Evolutionary conservation across 2,329 filamentous ascomycete genomes (phyloP).

Genomic region (Capronia epimyces): DNA sequence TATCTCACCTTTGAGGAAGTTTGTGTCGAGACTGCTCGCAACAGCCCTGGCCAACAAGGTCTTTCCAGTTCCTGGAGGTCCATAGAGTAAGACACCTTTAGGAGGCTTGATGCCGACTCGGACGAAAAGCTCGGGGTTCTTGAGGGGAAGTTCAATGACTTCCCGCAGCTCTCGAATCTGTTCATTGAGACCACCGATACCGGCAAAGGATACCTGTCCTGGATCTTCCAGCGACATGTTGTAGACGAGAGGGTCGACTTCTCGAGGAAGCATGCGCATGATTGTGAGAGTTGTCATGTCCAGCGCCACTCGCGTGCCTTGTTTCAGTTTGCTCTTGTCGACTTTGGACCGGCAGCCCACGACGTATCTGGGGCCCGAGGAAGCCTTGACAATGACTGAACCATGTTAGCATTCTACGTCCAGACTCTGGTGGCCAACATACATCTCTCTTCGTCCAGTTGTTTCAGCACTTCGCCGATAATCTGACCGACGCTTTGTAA

Average conservation of each 20-base stretch:
- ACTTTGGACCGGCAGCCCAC: slow-evolving; percentile 98
- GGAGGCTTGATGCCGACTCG: slow-evolving; percentile 98
- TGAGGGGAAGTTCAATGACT: slow-evolving; percentile 94
- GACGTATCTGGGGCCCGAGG: slow-evolving; percentile 93
- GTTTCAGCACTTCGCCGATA: slow-evolving; percentile 97
- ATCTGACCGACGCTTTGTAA: slow-evolving; percentile 98
- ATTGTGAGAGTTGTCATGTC: slow-evolving; percentile 99
- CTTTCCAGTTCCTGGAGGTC: slow-evolving; percentile 94
- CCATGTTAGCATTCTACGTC: slow-evolving; percentile 1
- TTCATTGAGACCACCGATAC: slow-evolving; percentile 95
- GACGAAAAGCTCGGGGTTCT: slow-evolving; percentile 96
- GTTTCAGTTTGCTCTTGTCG: slow-evolving; percentile 94
- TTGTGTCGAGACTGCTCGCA: slow-evolving; percentile 92
- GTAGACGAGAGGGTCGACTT: slow-evolving; percentile 97
- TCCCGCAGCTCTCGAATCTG: slow-evolving; percentile 96
- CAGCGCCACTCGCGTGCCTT: slow-evolving; percentile 92
- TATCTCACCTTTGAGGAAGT: slow-evolving; percentile 82
- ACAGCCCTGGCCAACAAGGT: slow-evolving; percentile 90
- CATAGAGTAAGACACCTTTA: slow-evolving; percentile 93
- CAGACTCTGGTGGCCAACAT: slow-evolving; percentile 37
- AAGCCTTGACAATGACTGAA: slow-evolving; percentile 95
- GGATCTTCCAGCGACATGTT: slow-evolving; percentile 99
- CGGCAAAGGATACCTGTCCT: slow-evolving; percentile 93
- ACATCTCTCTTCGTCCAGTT: slow-evolving; percentile 98
- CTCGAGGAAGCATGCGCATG: slow-evolving; percentile 98